These are phyloP conservation scores for Zangia roseola DNA, from an alignment of 768 basidiomycete species.

Conservation along the genomic window DNA sequence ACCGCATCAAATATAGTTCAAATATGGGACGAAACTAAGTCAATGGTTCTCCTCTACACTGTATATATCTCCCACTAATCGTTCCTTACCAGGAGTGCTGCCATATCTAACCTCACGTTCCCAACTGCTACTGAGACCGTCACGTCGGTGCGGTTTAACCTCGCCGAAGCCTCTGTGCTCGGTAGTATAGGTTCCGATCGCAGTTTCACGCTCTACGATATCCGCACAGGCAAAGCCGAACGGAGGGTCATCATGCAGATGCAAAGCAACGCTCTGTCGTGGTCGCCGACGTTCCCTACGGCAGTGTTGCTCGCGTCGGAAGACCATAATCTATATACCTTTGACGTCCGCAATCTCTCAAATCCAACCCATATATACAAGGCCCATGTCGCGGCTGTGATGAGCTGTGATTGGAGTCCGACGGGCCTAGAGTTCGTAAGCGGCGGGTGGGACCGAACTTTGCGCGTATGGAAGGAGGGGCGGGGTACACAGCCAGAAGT, in stretches of 20 bases:
- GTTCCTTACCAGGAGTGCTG: conserved; percentile 57
- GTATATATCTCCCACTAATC: conserved; percentile 6
- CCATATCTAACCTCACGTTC: conserved; percentile 85
- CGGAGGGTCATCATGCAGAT: conserved; percentile 92
- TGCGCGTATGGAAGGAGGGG: conserved; percentile 90
- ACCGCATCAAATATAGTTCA: conserved; percentile 93
- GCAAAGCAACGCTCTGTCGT: conserved; percentile 85
- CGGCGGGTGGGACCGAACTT: conserved; percentile 94
- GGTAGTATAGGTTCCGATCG: conserved; percentile 94
- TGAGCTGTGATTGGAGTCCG: conserved; percentile 96
- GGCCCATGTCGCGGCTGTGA: conserved; percentile 94
- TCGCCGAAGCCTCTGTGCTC: conserved; percentile 91
- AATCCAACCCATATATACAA: conserved; percentile 93
- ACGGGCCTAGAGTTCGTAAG: conserved; percentile 95
- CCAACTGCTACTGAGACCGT: conserved; percentile 88
- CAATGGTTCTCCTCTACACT: neutral
- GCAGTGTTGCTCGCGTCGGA: conserved; percentile 92
- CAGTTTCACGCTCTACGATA: conserved; percentile 94
- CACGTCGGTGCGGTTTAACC: conserved; percentile 86
- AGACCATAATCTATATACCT: conserved; percentile 98
- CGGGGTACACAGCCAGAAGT: conserved; percentile 81
- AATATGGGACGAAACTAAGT: conserved; percentile 98
- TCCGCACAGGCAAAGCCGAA: conserved; percentile 95
- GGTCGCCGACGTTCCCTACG: conserved; percentile 97
- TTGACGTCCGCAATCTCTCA: conserved; percentile 84